Evolutionary conservation across 305 asterid species (phyloP).

Genomic region (Salvia sclarea): DNA sequence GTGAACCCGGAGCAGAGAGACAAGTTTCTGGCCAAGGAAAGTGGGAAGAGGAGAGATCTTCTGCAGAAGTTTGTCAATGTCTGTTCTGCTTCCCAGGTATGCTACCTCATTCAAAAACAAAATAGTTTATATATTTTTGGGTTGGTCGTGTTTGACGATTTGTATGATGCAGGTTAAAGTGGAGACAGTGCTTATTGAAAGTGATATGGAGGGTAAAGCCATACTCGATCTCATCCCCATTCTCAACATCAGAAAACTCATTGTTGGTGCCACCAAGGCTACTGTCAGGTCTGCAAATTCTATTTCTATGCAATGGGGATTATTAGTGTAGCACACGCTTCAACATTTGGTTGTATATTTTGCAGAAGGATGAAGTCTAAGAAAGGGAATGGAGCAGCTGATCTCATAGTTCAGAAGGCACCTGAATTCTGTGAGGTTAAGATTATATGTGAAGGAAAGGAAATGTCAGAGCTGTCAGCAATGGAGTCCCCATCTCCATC

Average conservation of each 20-base stretch:
- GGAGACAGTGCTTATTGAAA: conserved; percentile 72
- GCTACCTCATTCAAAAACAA: no score
- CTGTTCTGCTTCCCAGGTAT: conserved; percentile 56
- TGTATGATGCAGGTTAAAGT: conserved; percentile 49
- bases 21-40: conserved; percentile 50
- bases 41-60: conserved; percentile 55
- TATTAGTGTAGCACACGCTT: no score
- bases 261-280: conserved; percentile 57
- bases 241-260: conserved; percentile 62
- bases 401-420: conserved; percentile 50
- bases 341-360: neutral
- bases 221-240: conserved; percentile 76
- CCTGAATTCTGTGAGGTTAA: conserved; percentile 72
- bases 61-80: conserved; percentile 51
- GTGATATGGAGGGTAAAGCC: conserved; percentile 69
- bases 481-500: conserved; percentile 36
- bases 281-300: conserved; percentile 55
- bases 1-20: conserved; percentile 66
- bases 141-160: neutral
- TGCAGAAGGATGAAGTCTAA: conserved; percentile 55
- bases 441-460: conserved; percentile 73
- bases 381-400: conserved; percentile 45
- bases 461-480: conserved; percentile 37
- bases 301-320: no score
- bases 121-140: neutral